A percentile compares a stretch with the other conserved stretches of the same genome.
phyloP scores from a whole-genome alignment of 2,329 filamentous ascomycete genomes.

The Leptosphaerulina australis region DNA sequence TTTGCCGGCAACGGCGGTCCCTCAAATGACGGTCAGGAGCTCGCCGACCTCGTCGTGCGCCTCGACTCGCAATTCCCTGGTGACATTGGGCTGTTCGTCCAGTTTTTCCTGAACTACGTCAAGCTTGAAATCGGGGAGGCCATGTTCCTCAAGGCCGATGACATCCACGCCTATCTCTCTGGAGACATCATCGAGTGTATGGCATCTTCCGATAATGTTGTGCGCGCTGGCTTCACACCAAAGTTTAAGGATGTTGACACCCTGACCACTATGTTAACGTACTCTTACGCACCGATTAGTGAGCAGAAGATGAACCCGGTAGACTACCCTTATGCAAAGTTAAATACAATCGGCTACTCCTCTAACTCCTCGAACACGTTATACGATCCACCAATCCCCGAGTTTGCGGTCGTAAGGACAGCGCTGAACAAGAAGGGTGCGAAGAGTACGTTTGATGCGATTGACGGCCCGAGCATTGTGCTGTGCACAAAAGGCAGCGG shows the following conservation, averaged over 20 bases:
- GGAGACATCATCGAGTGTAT: slow-evolving; percentile 99
- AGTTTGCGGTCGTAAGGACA: slow-evolving; percentile 88
- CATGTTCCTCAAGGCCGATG: slow-evolving; percentile 93
- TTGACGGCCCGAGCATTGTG: slow-evolving; percentile 88
- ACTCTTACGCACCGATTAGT: slow-evolving; percentile 90
- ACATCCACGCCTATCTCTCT: slow-evolving; percentile 93
- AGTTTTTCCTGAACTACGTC: slow-evolving; percentile 97
- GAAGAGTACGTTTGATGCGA: slow-evolving; percentile 85
- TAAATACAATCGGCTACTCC: slow-evolving; percentile 82
- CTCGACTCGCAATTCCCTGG: slow-evolving; percentile 81
- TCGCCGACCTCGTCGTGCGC: slow-evolving; percentile 77
- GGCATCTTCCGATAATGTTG: slow-evolving; percentile 98
- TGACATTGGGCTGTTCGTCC: slow-evolving; percentile 91
- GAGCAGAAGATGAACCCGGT: slow-evolving; percentile 90
- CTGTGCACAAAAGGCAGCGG: slow-evolving; percentile 87
- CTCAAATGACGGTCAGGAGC: slow-evolving; percentile 70
- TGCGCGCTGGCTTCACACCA: slow-evolving; percentile 94
- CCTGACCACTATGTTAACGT: slow-evolving; percentile 88
- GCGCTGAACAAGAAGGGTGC: slow-evolving; percentile 71
- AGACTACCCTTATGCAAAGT: slow-evolving; percentile 83
- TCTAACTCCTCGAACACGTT: slow-evolving; percentile 73
- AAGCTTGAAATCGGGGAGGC: slow-evolving; percentile 87
- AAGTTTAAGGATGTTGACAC: slow-evolving; percentile 98
- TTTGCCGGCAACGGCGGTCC: slow-evolving; percentile 76
- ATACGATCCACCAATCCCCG: slow-evolving; percentile 95